Conservation (phyloP, 2,329 filamentous ascomycete species). For the Gliomastix tumulicola region DNA sequence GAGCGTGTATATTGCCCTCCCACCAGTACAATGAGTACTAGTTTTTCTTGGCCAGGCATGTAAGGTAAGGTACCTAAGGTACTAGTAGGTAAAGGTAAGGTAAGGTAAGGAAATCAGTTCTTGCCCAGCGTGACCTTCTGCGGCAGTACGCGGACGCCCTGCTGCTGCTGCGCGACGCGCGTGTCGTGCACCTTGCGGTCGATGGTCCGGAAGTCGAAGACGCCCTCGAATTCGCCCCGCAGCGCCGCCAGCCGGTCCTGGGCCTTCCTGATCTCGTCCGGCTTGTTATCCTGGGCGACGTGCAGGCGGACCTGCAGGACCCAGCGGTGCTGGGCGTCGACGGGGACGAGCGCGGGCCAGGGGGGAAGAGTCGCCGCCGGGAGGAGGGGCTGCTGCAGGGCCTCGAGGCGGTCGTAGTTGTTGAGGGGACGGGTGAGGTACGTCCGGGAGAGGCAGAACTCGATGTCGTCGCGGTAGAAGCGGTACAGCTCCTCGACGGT, state of each 20-base stretch:
- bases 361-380: constrained; percentile 29
- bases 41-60: too few relatives aligned
- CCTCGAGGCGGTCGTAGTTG: constrained; percentile 23
- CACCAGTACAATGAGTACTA: too few relatives aligned
- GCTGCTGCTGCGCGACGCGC: constrained; percentile 29
- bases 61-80: too few relatives aligned
- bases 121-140: constrained; percentile 27
- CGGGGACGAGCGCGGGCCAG: constrained; percentile 36
- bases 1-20: too few relatives aligned
- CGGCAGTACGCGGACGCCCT: constrained; percentile 28
- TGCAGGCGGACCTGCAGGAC: constrained; percentile 46
- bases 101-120: too few relatives aligned
- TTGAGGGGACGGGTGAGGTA: constrained; percentile 29
- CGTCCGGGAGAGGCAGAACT: constrained; percentile 44
- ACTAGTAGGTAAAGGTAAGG: too few relatives aligned
- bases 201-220: constrained; percentile 43
- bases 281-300: constrained; percentile 49
- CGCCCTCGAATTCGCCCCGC: constrained; percentile 39
- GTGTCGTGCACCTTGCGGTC: constrained; percentile 49
- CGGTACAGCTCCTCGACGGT: constrained; percentile 44
- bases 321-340: constrained; percentile 46
- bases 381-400: constrained; percentile 5
- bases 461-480: constrained; percentile 46
- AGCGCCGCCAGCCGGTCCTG: constrained; percentile 43
- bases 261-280: constrained; percentile 48